Evolutionary conservation across 345 rosid species (phyloP), one percentile per base, ranked within the genome.

Genomic region (Dimocarpus longan): DNA sequence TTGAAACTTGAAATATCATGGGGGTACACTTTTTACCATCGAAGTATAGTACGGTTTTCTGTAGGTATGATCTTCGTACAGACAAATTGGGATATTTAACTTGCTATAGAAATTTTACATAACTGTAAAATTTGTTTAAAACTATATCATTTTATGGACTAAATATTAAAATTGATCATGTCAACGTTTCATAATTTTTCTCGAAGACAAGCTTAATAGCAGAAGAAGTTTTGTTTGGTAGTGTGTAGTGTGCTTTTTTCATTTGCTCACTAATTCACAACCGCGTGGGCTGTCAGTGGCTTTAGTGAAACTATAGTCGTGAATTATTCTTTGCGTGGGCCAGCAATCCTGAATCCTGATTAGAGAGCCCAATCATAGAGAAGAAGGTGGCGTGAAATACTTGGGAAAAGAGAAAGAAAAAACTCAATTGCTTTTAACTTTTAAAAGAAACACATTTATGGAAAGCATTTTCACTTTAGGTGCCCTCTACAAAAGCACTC

Each of bases 271-370:
- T 62, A 24, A 56, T 18, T 44, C 19, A 74, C 26, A 22, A 6
- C 28, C 71, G 65, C 3, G 64, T 75, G 78, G 70, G 78, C 39
- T 75, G 70, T 75, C 78, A 75, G 62, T 10, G 28, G 18, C 7
- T 28, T 26, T 6, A 48, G 28, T 54, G 57, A 44, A 59, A 44
- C 54, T 56, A 43, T 42, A 62, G 5, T 43, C 8, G 19, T 60
- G 71, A 75, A 65, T 75, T 60, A 48, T 75, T 75, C 78, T 65
- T 46, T 26, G 1, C 3, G 37, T 65, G 37, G 71, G 63, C 44
- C 48, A 65, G 8, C 21, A 44, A 6, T 11, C 28, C 63, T n/a
- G 71, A 66, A 65, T 5, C 78, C 42, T 8, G 16, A 48, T 12
- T 42, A 46, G 10, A 44, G 78, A 64, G 50, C 48, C 72, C 72